Evolutionary conservation across 2,329 filamentous ascomycete species (phyloP).

Genomic region (Leptodontidium sp.): DNA sequence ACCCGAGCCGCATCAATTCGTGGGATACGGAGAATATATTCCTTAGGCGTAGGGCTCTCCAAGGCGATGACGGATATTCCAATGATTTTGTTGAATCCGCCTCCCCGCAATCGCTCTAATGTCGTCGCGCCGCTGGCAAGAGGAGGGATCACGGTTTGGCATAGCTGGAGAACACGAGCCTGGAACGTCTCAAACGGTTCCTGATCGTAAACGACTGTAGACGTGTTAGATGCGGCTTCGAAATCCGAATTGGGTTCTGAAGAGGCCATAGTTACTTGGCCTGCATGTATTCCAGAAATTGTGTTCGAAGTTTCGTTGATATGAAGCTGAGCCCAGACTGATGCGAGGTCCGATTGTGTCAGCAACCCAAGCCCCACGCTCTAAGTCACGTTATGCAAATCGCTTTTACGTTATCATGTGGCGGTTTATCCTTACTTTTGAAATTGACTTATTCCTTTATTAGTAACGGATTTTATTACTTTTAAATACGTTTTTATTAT

Average conservation of each 20-base stretch:
- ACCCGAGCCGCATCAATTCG: constrained; percentile 7
- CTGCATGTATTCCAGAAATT: too few relatives aligned
- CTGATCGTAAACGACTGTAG: constrained; percentile 23
- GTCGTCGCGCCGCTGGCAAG: neutral
- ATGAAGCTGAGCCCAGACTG: too few relatives aligned
- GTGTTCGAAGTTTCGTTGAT: too few relatives aligned
- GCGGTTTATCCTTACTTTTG: too few relatives aligned
- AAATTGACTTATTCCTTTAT: too few relatives aligned
- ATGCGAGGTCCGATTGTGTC: too few relatives aligned
- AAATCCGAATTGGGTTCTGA: neutral
- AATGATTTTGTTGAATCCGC: constrained; percentile 17
- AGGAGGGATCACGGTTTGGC: neutral
- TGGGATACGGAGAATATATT: constrained; percentile 23
- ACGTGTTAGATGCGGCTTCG: constrained; percentile 13
- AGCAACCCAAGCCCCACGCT: too few relatives aligned
- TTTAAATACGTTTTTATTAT: too few relatives aligned
- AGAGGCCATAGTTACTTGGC: too few relatives aligned
- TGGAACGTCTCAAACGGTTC: constrained; percentile 22
- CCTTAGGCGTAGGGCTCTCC: neutral
- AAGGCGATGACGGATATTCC: constrained; percentile 1
- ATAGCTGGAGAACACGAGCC: constrained; percentile 21
- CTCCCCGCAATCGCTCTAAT: constrained; percentile 20
- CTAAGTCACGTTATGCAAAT: too few relatives aligned
- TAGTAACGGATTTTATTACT: too few relatives aligned
- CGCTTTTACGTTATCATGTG: too few relatives aligned